Evolutionary conservation across 2,329 filamentous ascomycete genomes (phyloP).

Genomic region (Fusarium verrucosum): DNA sequence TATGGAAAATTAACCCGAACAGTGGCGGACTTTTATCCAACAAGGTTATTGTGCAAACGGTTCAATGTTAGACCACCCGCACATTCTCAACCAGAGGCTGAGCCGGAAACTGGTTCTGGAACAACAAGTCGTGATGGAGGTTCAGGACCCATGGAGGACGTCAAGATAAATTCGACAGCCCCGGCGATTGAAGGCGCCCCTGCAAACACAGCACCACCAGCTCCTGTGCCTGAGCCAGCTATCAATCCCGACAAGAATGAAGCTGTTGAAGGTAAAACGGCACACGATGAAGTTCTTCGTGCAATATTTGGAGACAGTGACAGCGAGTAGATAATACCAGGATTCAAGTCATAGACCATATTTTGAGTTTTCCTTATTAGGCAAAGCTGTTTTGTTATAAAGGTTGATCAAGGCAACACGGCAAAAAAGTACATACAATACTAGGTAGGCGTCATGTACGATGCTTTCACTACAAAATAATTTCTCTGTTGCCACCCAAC

Average conservation of each 20-base stretch:
- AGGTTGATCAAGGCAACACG: too few species aligned
- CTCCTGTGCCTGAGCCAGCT: slow-evolving; percentile 41
- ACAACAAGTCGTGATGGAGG: slow-evolving; percentile 23
- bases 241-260: slow-evolving; percentile 75
- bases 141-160: slow-evolving; percentile 25
- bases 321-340: slow-evolving; percentile 60
- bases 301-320: slow-evolving; percentile 91
- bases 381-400: too few species aligned
- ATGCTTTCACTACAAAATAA: too few species aligned
- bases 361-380: too few species aligned
- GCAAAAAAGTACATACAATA: too few species aligned
- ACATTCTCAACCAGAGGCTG: slow-evolving; percentile 66
- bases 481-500: too few species aligned
- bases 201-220: background rate
- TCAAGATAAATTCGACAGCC: slow-evolving; percentile 1
- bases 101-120: slow-evolving; percentile 45
- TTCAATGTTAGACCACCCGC: slow-evolving; percentile 86
- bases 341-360: too few species aligned
- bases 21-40: slow-evolving; percentile 77
- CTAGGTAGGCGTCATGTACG: too few species aligned
- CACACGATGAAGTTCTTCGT: slow-evolving; percentile 83
- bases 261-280: slow-evolving; percentile 72
- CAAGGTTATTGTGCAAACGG: slow-evolving; percentile 88
- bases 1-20: slow-evolving; percentile 88
- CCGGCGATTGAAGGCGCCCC: slow-evolving; percentile 22